These are phyloP conservation scores for Colletotrichum tropicicola DNA, from an alignment of 2,329 filamentous ascomycete genomes.

Conservation along the genomic window DNA sequence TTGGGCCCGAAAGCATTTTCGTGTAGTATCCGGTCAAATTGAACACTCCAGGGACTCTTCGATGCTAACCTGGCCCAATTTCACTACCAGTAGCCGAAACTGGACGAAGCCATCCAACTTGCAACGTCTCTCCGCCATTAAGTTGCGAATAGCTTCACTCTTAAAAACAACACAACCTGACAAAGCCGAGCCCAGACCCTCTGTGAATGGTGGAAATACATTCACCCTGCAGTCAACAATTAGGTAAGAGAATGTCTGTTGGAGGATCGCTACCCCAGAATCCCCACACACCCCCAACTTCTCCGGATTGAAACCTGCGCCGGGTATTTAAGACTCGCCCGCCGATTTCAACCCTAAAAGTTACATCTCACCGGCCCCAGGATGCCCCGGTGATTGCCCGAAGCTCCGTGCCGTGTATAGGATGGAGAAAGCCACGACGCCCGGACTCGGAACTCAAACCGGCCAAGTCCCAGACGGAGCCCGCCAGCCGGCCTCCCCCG, in stretches of 20 bases:
- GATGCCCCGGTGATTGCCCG: background rate
- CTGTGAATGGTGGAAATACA: conserved; percentile 22
- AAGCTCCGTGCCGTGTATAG: background rate
- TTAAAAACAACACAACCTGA: background rate
- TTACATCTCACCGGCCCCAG: background rate
- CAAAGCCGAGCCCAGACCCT: background rate
- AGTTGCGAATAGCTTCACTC: background rate
- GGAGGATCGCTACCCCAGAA: background rate
- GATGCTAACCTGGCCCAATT: too few species aligned
- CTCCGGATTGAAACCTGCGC: background rate
- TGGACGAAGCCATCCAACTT: background rate
- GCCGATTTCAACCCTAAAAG: background rate
- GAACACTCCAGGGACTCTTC: too few species aligned
- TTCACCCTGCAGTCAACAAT: conserved; percentile 15
- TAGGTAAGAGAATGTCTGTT: conserved; percentile 14
- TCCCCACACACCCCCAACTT: background rate
- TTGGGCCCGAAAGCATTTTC: too few species aligned
- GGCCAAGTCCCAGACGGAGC: background rate
- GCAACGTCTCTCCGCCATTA: background rate
- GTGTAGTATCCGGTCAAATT: too few species aligned
- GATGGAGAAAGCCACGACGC: conserved; percentile 1
- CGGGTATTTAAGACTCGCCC: background rate
- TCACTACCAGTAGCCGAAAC: too few species aligned
- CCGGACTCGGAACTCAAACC: too few species aligned
- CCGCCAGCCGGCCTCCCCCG: background rate